Evolutionary conservation across 2,329 filamentous ascomycete species (phyloP).

Genomic region (Diatrype stigma): DNA sequence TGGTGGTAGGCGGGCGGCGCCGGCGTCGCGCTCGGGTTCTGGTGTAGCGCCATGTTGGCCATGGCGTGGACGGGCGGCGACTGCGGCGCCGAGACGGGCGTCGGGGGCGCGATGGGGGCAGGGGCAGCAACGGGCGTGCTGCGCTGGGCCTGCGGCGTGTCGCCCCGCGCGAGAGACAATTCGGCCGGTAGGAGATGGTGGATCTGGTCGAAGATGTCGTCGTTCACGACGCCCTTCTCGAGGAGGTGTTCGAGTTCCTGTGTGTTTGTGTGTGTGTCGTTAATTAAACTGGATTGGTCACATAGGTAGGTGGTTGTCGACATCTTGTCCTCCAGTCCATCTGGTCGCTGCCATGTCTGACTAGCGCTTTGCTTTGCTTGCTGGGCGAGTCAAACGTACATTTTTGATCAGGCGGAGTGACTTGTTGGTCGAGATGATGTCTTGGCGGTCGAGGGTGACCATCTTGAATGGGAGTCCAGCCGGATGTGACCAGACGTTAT

Average conservation of each 20-base stretch:
- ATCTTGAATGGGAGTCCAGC: conserved; percentile 29
- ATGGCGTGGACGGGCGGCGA: conserved; percentile 31
- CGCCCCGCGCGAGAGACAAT: conserved; percentile 51
- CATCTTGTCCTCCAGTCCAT: too few relatives aligned
- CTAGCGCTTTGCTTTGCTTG: too few relatives aligned
- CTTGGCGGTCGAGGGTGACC: conserved; percentile 50
- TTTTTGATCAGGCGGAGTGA: conserved; percentile 85
- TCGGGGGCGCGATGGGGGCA: conserved; percentile 5
- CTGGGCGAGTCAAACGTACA: conserved; percentile 46
- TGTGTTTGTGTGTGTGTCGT: neutral
- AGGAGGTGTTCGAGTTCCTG: conserved; percentile 92
- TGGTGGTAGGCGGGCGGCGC: conserved; percentile 50
- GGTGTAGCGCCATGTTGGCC: conserved; percentile 36
- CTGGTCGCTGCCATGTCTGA: too few relatives aligned
- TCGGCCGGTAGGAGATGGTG: conserved; percentile 70
- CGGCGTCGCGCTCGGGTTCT: conserved; percentile 29
- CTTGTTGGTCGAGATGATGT: conserved; percentile 69
- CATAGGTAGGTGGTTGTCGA: too few relatives aligned
- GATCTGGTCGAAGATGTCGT: conserved; percentile 71
- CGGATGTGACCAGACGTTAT: neutral
- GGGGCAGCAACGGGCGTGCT: conserved; percentile 28
- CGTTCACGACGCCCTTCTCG: conserved; percentile 74
- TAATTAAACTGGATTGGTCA: too few relatives aligned
- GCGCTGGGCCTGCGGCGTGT: conserved; percentile 33
- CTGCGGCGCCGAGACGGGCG: conserved; percentile 5